Evolutionary conservation across 148 eudicot species (phyloP), one percentile per base, ranked within the genome.

Genomic region (Oxyria digyna): DNA sequence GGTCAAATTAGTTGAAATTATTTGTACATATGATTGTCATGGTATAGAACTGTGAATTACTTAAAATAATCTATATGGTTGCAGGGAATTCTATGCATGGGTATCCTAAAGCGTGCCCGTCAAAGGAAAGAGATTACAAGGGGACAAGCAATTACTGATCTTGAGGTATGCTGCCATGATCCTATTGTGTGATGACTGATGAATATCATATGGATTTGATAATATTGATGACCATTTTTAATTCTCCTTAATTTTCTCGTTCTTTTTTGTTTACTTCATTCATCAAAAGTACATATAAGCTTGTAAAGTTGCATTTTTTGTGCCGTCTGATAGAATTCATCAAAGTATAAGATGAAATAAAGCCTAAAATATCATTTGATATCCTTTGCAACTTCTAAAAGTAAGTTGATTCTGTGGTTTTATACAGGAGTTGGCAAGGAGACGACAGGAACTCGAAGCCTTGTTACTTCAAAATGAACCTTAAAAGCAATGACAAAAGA

Each of bases 41-140:
- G n/a, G n/a, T n/a, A n/a, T n/a, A n/a, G n/a, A n/a, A n/a, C n/a
- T n/a, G n/a, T n/a, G n/a, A n/a, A n/a, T n/a, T n/a, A n/a, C n/a
- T 62, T 62, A 13, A 62, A 27, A 13, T 29, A 8, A 35, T 2
- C 42, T 35, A 33, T 8, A n/a, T n/a, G 12, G 57, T 69, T 71
- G 67, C 81, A 91, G 97, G 97, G 96, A 80, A 26, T 91, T 57
- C 71, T 91, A 12, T 94, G 98, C 80, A 84, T 94, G 78, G 98
- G 98, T n/a, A 45, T 43, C 66, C 69, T 90, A 72, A 94, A 90
- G 78, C 97, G 98, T 76, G 82, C 87, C 77, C 96, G 89, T 59
- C 87, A 83, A 78, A 76, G 81, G 75, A 80, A 87, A 79, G 85
- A 85, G 81, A 71, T 71, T 46, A 74, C 96, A 49, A 82, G 85